These are phyloP conservation scores for Psilocybe cyanescens DNA, from an alignment of 768 basidiomycete genomes.

Conservation along the genomic window DNA sequence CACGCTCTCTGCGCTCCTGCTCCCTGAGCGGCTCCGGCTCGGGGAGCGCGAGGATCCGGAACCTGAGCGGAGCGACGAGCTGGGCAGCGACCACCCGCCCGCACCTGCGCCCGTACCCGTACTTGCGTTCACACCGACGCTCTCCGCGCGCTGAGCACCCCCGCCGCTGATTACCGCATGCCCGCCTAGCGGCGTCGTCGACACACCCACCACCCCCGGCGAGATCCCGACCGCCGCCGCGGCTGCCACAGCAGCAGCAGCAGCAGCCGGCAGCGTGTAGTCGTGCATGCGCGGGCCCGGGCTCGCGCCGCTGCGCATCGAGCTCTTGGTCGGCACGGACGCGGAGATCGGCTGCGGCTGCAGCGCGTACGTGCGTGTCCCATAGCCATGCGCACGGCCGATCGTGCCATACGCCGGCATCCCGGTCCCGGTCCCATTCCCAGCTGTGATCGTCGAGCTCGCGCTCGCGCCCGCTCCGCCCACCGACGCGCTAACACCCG, in stretches of 20 bases:
- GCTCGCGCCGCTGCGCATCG: not conserved
- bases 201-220: slow-evolving; percentile 54
- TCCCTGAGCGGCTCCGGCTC: slow-evolving; percentile 33
- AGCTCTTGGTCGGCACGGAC: slow-evolving; percentile 21
- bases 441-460: slow-evolving; percentile 1
- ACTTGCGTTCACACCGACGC: not conserved
- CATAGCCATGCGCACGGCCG: slow-evolving; percentile 8
- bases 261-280: slow-evolving; percentile 55
- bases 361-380: slow-evolving; percentile 13
- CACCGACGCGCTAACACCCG: not conserved
- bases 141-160: not conserved
- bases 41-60: slow-evolving; percentile 21
- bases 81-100: slow-evolving; percentile 57
- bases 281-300: slow-evolving; percentile 68
- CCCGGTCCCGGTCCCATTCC: not conserved
- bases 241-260: slow-evolving; percentile 16
- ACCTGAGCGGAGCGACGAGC: slow-evolving; percentile 47
- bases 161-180: slow-evolving; percentile 25
- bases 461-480: not conserved
- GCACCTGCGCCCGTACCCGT: not conserved
- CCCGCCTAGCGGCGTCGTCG: slow-evolving; percentile 24
- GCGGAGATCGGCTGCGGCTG: slow-evolving; percentile 23
- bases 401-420: slow-evolving; percentile 14
- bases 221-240: slow-evolving; percentile 41
- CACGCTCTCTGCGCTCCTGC: slow-evolving; percentile 24